Conservation (phyloP, 179 eudicot genomes). For the Beta macrorhiza region DNA sequence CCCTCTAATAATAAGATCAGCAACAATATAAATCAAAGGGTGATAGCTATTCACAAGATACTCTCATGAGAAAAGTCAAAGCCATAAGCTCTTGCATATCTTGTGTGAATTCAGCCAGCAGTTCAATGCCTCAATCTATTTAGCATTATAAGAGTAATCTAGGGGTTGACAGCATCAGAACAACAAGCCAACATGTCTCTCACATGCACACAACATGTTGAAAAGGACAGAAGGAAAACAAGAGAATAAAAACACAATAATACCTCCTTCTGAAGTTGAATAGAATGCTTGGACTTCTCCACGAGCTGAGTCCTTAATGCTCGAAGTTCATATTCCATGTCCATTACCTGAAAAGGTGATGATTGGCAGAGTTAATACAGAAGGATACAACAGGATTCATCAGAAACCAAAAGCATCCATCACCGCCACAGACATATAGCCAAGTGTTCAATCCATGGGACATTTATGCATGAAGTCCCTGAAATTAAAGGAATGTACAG, state of each 20-base stretch:
- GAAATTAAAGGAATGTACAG: neutral
- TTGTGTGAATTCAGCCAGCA: neutral
- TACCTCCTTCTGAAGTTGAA: constrained; percentile 94
- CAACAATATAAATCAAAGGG: neutral
- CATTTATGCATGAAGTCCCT: neutral
- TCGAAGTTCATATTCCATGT: constrained; percentile 97
- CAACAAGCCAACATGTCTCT: neutral
- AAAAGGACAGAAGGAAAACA: neutral
- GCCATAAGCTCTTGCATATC: neutral
- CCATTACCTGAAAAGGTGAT: constrained; percentile 67
- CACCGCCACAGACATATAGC: neutral
- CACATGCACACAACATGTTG: neutral
- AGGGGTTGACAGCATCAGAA: neutral
- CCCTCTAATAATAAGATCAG: no score
- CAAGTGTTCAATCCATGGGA: neutral
- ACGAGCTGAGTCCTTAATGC: constrained; percentile 85
- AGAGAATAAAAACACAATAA: neutral
- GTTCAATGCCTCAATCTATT: neutral
- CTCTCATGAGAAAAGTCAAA: neutral
- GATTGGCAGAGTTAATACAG: neutral
- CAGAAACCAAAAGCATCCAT: neutral
- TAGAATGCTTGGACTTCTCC: constrained; percentile 82
- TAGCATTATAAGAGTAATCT: neutral
- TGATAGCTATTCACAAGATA: neutral
- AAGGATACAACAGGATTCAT: constrained; percentile 6